These are phyloP conservation scores for Colletotrichum sp. DNA, from an alignment of 2,329 filamentous ascomycete species.

Conservation along the genomic window DNA sequence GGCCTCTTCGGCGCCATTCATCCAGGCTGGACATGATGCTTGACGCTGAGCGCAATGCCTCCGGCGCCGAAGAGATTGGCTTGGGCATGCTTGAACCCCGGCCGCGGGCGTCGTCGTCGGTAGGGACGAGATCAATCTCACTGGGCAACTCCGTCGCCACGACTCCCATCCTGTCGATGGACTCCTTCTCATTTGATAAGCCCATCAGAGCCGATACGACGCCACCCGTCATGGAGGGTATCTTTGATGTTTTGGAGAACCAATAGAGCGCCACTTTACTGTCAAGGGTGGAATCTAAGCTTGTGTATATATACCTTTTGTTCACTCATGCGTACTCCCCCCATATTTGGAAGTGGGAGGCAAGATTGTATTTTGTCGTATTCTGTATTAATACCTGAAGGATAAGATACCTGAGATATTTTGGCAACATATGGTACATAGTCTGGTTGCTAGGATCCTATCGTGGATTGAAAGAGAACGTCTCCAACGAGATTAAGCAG, in stretches of 20 bases:
- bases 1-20: neutral
- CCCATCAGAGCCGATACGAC: neutral
- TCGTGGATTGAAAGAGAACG: neutral
- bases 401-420: neutral
- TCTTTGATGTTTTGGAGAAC: conserved; percentile 17
- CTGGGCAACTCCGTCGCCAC: neutral
- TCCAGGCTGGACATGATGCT: conserved; percentile 12
- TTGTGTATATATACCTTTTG: neutral
- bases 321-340: neutral
- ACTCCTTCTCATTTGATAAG: neutral
- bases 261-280: neutral
- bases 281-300: neutral
- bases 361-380: neutral
- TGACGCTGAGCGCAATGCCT: conserved; percentile 9
- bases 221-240: conserved; percentile 10
- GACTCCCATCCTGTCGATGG: neutral
- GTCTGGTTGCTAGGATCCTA: neutral
- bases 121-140: neutral
- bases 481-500: neutral
- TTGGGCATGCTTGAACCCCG: conserved; percentile 15
- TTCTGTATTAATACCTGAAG: neutral
- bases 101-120: neutral
- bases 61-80: conserved; percentile 5
- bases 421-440: neutral
- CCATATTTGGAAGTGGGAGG: neutral